phyloP scores from a whole-genome alignment of 1,139 yeast species.

The Yamadazyma dendronema region DNA sequence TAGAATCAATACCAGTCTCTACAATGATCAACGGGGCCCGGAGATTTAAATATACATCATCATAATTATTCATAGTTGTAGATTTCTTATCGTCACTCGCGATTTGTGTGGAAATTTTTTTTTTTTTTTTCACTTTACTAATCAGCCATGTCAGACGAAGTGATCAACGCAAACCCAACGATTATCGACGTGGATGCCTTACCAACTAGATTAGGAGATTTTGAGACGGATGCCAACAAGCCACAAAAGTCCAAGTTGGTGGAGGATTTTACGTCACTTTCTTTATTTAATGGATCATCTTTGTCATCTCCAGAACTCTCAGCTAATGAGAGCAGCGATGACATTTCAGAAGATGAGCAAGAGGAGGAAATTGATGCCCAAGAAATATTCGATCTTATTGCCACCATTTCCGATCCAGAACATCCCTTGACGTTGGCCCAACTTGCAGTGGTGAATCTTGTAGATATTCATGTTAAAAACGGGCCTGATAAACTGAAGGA shows the following conservation, averaged over 20 bases:
- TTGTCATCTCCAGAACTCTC: slow-evolving; percentile 24
- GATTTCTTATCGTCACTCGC: no score
- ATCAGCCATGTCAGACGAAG: slow-evolving; percentile 52
- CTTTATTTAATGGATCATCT: slow-evolving; percentile 15
- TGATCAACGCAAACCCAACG: slow-evolving; percentile 90
- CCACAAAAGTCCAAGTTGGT: slow-evolving; percentile 11
- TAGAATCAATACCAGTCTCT: slow-evolving; percentile 4
- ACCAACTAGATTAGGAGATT: slow-evolving; percentile 58
- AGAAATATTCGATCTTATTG: slow-evolving; percentile 61
- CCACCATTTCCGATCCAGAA: slow-evolving; percentile 94
- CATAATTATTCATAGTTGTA: slow-evolving; percentile 31
- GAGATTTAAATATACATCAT: slow-evolving; percentile 26
- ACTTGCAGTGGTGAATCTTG: slow-evolving; percentile 85
- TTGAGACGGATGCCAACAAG: no score
- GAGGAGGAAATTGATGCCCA: slow-evolving; percentile 73
- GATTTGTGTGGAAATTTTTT: no score
- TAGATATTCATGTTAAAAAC: slow-evolving; percentile 71
- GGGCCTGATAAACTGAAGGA: slow-evolving; percentile 44
- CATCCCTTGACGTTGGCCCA: slow-evolving; percentile 96
- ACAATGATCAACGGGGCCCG: slow-evolving; percentile 31
- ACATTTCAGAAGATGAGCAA: slow-evolving; percentile 40
- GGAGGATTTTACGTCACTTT: slow-evolving; percentile 21
- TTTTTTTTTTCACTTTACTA: neutral
- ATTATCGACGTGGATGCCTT: slow-evolving; percentile 72
- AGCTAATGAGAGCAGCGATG: neutral